phyloP scores from a whole-genome alignment of 2,329 filamentous ascomycete genomes.

The Fusarium newnesense region DNA sequence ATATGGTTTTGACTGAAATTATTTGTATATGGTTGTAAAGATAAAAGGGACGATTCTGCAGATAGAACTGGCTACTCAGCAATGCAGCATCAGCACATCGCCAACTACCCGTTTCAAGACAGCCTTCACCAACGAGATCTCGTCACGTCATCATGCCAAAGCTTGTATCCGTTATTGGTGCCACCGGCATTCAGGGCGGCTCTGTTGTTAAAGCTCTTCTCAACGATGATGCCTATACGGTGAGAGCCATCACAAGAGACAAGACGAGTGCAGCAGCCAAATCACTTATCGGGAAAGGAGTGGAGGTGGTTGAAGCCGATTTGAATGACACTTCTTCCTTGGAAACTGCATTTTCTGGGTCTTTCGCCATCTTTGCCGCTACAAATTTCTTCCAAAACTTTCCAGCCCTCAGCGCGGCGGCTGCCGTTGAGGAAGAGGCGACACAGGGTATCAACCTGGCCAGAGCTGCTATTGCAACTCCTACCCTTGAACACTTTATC shows the following conservation, averaged over 20 bases:
- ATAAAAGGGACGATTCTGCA: background rate
- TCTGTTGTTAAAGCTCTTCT: slow-evolving; percentile 54
- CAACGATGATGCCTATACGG: slow-evolving; percentile 48
- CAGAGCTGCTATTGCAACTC: slow-evolving; percentile 50
- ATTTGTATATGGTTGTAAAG: background rate
- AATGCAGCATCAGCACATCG: background rate
- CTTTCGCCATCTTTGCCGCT: slow-evolving; percentile 48
- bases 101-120: background rate
- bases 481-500: slow-evolving; percentile 55
- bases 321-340: slow-evolving; percentile 45
- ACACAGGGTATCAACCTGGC: slow-evolving; percentile 55
- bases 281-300: slow-evolving; percentile 46
- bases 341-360: slow-evolving; percentile 45
- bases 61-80: background rate
- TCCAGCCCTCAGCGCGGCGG: slow-evolving; percentile 39
- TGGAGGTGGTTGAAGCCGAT: slow-evolving; percentile 50
- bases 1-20: too few relatives aligned
- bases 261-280: slow-evolving; percentile 44
- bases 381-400: slow-evolving; percentile 52
- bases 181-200: slow-evolving; percentile 54
- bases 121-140: background rate
- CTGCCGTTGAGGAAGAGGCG: slow-evolving; percentile 51
- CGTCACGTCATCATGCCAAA: slow-evolving; percentile 47
- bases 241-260: slow-evolving; percentile 54
- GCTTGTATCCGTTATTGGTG: slow-evolving; percentile 49